phyloP scores from a whole-genome alignment of 2,329 filamentous ascomycete species.

The Thielaviopsis populi region DNA sequence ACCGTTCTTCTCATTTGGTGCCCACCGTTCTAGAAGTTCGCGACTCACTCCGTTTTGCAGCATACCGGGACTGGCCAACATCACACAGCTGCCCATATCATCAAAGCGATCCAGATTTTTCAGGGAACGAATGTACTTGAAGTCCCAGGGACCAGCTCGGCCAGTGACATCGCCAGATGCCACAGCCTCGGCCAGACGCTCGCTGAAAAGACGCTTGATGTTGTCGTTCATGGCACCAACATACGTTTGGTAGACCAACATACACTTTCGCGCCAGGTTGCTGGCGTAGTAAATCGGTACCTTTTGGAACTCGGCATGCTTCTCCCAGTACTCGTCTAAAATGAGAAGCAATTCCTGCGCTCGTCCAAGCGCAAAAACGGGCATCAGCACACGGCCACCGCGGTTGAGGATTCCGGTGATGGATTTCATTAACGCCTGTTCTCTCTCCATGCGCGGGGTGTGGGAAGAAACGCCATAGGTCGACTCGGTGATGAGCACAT shows the following conservation, averaged over 20 bases:
- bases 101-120: conserved; percentile 93
- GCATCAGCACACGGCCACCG: conserved; percentile 82
- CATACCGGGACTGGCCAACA: conserved; percentile 97
- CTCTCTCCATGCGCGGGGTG: conserved; percentile 76
- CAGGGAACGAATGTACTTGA: conserved; percentile 80
- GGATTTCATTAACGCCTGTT: conserved; percentile 87
- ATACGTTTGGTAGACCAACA: conserved; percentile 98
- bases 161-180: conserved; percentile 57
- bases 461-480: conserved; percentile 95
- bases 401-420: conserved; percentile 84
- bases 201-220: conserved; percentile 87
- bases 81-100: conserved; percentile 87
- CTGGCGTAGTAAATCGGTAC: conserved; percentile 96
- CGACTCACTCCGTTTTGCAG: conserved; percentile 89
- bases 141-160: conserved; percentile 88
- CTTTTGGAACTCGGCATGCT: conserved; percentile 75
- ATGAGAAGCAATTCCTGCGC: conserved; percentile 91
- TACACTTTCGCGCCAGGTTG: conserved; percentile 87
- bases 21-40: conserved; percentile 88
- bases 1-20: conserved; percentile 91
- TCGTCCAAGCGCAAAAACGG: conserved; percentile 84
- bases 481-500: conserved; percentile 93
- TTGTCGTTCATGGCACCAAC: conserved; percentile 99
- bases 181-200: conserved; percentile 82
- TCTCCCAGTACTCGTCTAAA: conserved; percentile 90